These are phyloP conservation scores for Fusarium irregulare DNA, from an alignment of 2,329 filamentous ascomycete genomes.

Conservation along the genomic window DNA sequence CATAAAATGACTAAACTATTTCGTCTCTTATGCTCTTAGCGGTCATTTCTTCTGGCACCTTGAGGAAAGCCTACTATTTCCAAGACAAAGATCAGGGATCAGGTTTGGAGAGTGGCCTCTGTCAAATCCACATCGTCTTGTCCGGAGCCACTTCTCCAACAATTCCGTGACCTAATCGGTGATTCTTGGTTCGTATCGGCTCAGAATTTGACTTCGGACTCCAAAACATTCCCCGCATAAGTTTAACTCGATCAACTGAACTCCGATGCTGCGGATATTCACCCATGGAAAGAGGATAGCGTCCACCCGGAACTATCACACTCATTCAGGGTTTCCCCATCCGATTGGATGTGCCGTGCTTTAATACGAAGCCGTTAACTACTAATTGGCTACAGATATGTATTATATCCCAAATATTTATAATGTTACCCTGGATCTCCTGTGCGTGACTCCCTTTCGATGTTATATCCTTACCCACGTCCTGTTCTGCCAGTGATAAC, in stretches of 20 bases:
- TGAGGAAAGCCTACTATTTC: background rate
- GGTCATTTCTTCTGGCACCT: too few relatives aligned
- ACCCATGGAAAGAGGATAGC: background rate
- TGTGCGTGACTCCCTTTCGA: background rate
- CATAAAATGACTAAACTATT: too few relatives aligned
- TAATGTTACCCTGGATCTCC: background rate
- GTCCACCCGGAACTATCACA: background rate
- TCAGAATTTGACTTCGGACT: too few relatives aligned
- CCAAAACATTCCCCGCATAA: background rate
- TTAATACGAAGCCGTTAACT: background rate
- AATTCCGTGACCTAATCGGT: background rate
- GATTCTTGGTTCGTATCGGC: background rate
- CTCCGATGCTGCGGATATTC: background rate
- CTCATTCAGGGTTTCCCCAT: background rate
- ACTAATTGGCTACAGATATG: background rate
- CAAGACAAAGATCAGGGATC: background rate
- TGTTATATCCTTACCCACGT: background rate
- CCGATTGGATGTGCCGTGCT: background rate
- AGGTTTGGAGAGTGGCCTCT: background rate
- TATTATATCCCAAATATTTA: accelerated
- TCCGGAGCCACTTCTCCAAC: background rate
- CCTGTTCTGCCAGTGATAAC: background rate
- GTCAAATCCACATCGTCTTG: background rate
- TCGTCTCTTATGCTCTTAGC: too few relatives aligned
- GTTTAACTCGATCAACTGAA: background rate